Conservation (phyloP, 2,329 filamentous ascomycete genomes). For the Fusarium tupiense region DNA sequence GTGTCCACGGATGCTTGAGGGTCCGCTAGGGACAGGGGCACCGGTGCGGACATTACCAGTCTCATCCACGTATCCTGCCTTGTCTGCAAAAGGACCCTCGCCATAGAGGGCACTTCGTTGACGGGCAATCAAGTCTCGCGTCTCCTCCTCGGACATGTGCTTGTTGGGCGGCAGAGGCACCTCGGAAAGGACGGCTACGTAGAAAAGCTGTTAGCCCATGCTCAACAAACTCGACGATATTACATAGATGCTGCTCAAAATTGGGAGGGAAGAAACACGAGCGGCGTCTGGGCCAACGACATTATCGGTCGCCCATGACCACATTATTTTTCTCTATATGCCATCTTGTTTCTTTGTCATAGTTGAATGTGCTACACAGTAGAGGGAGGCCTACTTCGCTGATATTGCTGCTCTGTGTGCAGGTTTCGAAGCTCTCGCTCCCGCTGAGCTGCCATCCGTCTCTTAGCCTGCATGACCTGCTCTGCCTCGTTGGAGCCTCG, state of each 20-base stretch:
- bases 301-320: constrained; percentile 41
- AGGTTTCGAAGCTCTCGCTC: constrained; percentile 99
- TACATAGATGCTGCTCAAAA: constrained; percentile 41
- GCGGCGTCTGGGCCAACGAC: constrained; percentile 35
- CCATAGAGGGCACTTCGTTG: constrained; percentile 96
- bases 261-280: constrained; percentile 41
- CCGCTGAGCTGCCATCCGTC: constrained; percentile 98
- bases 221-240: constrained; percentile 44
- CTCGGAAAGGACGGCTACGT: constrained; percentile 63
- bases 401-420: constrained; percentile 99
- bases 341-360: constrained; percentile 46
- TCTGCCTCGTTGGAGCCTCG: constrained; percentile 89
- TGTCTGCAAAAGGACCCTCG: constrained; percentile 75
- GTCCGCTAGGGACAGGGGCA: constrained; percentile 71
- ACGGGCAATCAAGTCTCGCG: constrained; percentile 93
- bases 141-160: constrained; percentile 94
- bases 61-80: constrained; percentile 74
- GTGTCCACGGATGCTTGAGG: constrained; percentile 74
- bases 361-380: constrained; percentile 70
- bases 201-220: constrained; percentile 52
- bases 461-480: constrained; percentile 99
- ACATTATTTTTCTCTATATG: constrained; percentile 52
- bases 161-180: constrained; percentile 64
- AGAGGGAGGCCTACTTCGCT: constrained; percentile 94
- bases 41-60: constrained; percentile 69